A percentile compares a stretch with the other conserved stretches of the same genome.
Conservation (phyloP, 176 grass and related monocot genomes). For the Pontederia crassipes region DNA sequence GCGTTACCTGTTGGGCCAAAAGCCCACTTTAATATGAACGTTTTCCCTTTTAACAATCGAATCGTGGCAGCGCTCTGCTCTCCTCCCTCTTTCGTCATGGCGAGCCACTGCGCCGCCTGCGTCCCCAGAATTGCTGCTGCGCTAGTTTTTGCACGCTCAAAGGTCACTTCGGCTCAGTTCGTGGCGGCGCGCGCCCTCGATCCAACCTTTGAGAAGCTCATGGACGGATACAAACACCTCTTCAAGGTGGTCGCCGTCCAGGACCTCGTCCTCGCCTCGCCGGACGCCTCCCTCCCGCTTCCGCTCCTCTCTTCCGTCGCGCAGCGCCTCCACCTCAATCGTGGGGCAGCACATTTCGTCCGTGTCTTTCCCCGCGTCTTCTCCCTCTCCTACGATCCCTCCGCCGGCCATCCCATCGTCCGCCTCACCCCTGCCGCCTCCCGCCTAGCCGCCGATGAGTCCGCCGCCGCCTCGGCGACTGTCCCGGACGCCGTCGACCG, state of each 20-base stretch:
- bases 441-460: constrained; percentile 32
- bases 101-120: constrained; percentile 14
- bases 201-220: constrained; percentile 64
- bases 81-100: no score
- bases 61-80: no score
- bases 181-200: constrained; percentile 52
- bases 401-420: constrained; percentile 35
- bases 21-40: no score
- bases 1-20: no score
- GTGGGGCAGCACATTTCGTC: constrained; percentile 49
- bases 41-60: no score
- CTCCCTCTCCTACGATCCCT: constrained; percentile 22
- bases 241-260: constrained; percentile 44
- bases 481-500: constrained; percentile 13
- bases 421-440: constrained; percentile 38
- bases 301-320: constrained; percentile 39
- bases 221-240: constrained; percentile 45
- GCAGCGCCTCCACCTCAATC: constrained; percentile 44
- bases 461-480: constrained; percentile 10
- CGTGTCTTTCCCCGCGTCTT: constrained; percentile 69
- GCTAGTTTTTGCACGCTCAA: constrained; percentile 16
- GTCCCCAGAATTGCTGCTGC: constrained; percentile 12
- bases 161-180: constrained; percentile 57
- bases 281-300: constrained; percentile 27
- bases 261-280: constrained; percentile 49